phyloP scores from a whole-genome alignment of 192 early-diverging fungal genomes.

The Umbelopsis ramanniana region DNA sequence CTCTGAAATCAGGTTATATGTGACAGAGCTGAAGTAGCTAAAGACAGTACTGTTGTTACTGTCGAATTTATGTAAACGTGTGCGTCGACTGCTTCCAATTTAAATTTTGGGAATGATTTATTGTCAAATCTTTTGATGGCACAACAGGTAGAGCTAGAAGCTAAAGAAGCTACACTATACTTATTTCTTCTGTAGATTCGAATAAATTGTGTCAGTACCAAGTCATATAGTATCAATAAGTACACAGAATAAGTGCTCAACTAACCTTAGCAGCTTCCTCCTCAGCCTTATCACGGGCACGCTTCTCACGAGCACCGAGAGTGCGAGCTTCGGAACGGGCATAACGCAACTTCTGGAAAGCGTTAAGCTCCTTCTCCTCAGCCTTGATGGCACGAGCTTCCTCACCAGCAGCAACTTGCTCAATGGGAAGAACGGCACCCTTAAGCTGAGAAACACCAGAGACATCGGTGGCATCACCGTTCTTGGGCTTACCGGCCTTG shows the following conservation, averaged over 20 bases:
- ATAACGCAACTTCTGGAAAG: constrained; percentile 78
- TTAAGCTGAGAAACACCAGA: constrained; percentile 66
- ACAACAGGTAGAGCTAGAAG: constrained; percentile 18
- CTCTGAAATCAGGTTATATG: too few relatives aligned
- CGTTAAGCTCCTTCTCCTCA: constrained; percentile 56
- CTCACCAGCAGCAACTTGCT: constrained; percentile 54
- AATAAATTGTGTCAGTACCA: not conserved
- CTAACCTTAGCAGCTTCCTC: constrained; percentile 83
- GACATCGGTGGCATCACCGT: constrained; percentile 66
- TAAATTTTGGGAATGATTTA: not conserved
- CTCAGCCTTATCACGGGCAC: constrained; percentile 80
- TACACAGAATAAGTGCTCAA: constrained; percentile 33
- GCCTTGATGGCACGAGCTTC: constrained; percentile 59
- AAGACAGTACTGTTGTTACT: too few relatives aligned
- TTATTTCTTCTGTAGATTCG: constrained; percentile 26
- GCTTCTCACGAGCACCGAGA: constrained; percentile 78
- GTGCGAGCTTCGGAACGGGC: constrained; percentile 75
- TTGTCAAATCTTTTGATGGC: constrained; percentile 20
- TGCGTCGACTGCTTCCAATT: not conserved
- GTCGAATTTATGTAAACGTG: too few relatives aligned
- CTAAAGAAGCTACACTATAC: constrained; percentile 10
- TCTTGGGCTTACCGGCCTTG: constrained; percentile 90
- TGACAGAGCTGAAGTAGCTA: too few relatives aligned
- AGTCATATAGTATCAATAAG: not conserved
- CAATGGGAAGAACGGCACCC: constrained; percentile 69